A percentile compares a stretch with the other conserved stretches of the same genome.
phyloP scores from a whole-genome alignment of 148 eudicot species.

The Agrostemma githago region DNA sequence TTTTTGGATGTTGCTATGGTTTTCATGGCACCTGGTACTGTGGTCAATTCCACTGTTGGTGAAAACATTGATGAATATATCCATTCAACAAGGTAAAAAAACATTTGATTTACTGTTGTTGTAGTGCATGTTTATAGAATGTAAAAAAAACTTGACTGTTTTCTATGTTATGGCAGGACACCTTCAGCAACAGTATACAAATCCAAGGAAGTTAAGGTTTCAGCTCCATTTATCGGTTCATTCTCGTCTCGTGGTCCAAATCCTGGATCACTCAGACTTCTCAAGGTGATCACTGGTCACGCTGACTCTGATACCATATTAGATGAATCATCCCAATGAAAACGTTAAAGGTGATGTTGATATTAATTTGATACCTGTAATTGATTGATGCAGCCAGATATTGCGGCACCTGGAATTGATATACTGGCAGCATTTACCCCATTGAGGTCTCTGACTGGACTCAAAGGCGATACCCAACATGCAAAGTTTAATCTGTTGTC shows the following conservation, averaged over 20 bases:
- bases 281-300: conserved; percentile 45
- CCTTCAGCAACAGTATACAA: conserved; percentile 62
- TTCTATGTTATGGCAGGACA: conserved; percentile 36
- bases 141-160: not conserved
- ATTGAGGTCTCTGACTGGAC: conserved; percentile 60
- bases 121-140: not conserved
- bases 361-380: not conserved
- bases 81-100: conserved; percentile 51
- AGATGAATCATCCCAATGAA: not conserved
- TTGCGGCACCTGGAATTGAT: conserved; percentile 86
- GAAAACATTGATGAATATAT: conserved; percentile 43
- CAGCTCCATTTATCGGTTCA: conserved; percentile 71
- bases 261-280: conserved; percentile 57
- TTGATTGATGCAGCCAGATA: conserved; percentile 61
- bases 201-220: conserved; percentile 45
- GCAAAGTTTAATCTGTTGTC: conserved; percentile 81
- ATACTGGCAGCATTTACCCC: conserved; percentile 86
- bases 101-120: not conserved
- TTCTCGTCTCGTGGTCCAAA: conserved; percentile 91
- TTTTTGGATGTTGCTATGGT: conserved; percentile 61
- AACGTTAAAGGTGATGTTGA: too few relatives aligned
- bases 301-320: not conserved
- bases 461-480: conserved; percentile 59
- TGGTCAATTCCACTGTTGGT: conserved; percentile 40
- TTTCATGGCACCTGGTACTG: conserved; percentile 76